These are phyloP conservation scores for Musa schizocarpa DNA, from an alignment of 176 grass and related monocot species.

Conservation along the genomic window DNA sequence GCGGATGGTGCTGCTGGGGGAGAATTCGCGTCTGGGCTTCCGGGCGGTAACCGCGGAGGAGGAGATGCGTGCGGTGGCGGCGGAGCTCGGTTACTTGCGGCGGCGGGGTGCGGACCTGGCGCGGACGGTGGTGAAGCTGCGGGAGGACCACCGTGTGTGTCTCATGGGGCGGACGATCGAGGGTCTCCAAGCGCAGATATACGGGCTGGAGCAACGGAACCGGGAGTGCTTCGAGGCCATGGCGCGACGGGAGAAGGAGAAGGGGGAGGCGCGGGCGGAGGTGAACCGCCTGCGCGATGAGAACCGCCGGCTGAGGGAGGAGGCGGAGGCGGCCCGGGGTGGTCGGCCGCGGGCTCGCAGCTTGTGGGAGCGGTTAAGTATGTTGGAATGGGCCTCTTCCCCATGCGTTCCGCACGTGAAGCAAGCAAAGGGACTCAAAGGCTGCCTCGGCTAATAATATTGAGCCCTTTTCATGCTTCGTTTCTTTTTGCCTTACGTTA, in stretches of 20 bases:
- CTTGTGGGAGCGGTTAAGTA: conserved; percentile 45
- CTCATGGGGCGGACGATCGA: conserved; percentile 65
- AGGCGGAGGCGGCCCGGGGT: not conserved
- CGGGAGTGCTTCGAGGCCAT: conserved; percentile 57
- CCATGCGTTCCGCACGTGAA: conserved; percentile 19
- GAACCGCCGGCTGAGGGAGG: conserved; percentile 11
- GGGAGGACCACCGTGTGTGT: conserved; percentile 79
- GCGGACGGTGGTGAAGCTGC: conserved; percentile 53
- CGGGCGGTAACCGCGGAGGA: conserved; percentile 45
- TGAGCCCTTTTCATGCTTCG: too few relatives aligned
- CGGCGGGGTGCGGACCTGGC: conserved; percentile 67
- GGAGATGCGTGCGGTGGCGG: conserved; percentile 28
- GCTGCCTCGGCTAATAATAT: conserved; percentile 43
- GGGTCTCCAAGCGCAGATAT: conserved; percentile 71
- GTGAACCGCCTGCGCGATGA: not conserved
- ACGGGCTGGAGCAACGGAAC: conserved; percentile 69
- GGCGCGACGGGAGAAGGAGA: conserved; percentile 8
- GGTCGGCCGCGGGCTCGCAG: not conserved
- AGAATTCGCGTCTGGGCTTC: conserved; percentile 76
- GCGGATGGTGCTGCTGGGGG: conserved; percentile 74
- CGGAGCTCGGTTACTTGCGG: conserved; percentile 68
- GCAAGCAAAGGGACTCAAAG: conserved; percentile 3
- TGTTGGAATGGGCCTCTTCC: conserved; percentile 44
- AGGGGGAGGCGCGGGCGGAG: conserved; percentile 4
- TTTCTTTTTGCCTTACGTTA: too few relatives aligned